Evolutionary conservation across 768 basidiomycete species (phyloP).

Genomic region (Tylopilus felleus): DNA sequence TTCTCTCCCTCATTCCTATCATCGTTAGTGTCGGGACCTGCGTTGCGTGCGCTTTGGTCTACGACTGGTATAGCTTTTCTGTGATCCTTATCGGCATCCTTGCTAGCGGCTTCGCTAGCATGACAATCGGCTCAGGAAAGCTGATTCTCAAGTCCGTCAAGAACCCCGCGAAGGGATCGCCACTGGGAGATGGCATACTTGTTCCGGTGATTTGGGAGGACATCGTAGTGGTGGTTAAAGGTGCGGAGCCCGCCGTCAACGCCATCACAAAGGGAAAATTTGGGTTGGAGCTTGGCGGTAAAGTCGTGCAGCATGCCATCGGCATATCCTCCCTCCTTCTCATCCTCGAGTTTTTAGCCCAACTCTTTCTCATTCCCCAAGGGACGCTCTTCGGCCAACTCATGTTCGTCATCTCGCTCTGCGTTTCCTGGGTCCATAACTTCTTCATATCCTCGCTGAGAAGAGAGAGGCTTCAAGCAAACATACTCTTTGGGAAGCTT

Average conservation of each 20-base stretch:
- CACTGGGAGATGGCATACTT: slow-evolving; percentile 29
- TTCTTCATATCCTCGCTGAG: slow-evolving; percentile 32
- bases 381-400: slow-evolving; percentile 33
- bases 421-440: slow-evolving; percentile 35
- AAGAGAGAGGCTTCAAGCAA: slow-evolving; percentile 17
- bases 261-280: slow-evolving; percentile 30
- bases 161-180: slow-evolving; percentile 15
- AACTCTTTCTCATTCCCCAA: slow-evolving; percentile 33
- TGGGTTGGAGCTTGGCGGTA: slow-evolving; percentile 10
- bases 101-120: slow-evolving; percentile 25
- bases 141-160: slow-evolving; percentile 13
- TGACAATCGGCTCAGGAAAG: slow-evolving; percentile 25
- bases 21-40: slow-evolving; percentile 21
- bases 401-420: slow-evolving; percentile 33
- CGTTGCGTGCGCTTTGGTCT: slow-evolving; percentile 19
- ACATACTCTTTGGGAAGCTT: slow-evolving; percentile 18
- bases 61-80: slow-evolving; percentile 32
- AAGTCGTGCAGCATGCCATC: slow-evolving; percentile 4
- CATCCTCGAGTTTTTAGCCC: slow-evolving; percentile 28
- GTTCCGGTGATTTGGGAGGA: slow-evolving; percentile 7
- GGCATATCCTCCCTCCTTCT: slow-evolving; percentile 29
- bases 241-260: slow-evolving; percentile 26
- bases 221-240: slow-evolving; percentile 27
- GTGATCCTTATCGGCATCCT: slow-evolving; percentile 33
- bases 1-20: slow-evolving; percentile 26